A percentile compares a stretch with the other conserved stretches of the same genome.
Evolutionary conservation across 768 basidiomycete genomes (phyloP).

Genomic region (Suillus discolor): DNA sequence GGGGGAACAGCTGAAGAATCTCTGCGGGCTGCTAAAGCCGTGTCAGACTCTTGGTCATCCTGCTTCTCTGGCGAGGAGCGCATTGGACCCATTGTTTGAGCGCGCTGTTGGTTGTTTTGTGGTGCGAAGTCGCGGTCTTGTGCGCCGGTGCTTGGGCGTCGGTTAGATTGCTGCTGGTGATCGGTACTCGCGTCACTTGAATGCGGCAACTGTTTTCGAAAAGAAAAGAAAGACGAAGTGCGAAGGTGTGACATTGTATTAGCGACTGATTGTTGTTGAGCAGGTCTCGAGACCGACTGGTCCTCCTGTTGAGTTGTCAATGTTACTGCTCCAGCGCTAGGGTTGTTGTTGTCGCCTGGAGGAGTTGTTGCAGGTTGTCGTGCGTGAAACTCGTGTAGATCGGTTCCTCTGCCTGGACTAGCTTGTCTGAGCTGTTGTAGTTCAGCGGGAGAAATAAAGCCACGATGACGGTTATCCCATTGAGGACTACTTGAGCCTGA

Average conservation of each 20-base stretch:
- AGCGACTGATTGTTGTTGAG: slow-evolving; percentile 21
- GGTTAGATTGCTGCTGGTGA: slow-evolving; percentile 15
- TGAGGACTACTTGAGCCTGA: slow-evolving; percentile 33
- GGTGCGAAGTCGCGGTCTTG: slow-evolving; percentile 26
- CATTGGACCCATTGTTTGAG: slow-evolving; percentile 32
- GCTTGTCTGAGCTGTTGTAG: slow-evolving; percentile 37
- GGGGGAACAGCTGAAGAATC: slow-evolving; percentile 36
- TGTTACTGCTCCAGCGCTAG: slow-evolving; percentile 11
- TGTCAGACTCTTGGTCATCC: slow-evolving; percentile 22
- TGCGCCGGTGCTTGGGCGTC: slow-evolving; percentile 14
- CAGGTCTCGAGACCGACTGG: slow-evolving; percentile 7
- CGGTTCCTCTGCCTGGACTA: slow-evolving; percentile 30
- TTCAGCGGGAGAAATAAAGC: slow-evolving; percentile 36
- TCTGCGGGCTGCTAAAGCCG: slow-evolving; percentile 24
- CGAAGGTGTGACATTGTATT: slow-evolving; percentile 45
- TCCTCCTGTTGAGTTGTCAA: slow-evolving; percentile 41
- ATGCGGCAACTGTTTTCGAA: slow-evolving; percentile 44
- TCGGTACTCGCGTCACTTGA: slow-evolving; percentile 26
- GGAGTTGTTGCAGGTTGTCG: slow-evolving; percentile 21
- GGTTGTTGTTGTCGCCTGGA: slow-evolving; percentile 8
- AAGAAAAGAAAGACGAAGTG: slow-evolving; percentile 68
- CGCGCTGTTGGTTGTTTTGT: slow-evolving; percentile 30
- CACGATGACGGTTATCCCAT: slow-evolving; percentile 37
- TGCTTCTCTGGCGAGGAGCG: slow-evolving; percentile 19
- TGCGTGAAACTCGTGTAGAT: slow-evolving; percentile 38